Evolutionary conservation across 306 rosid species (phyloP).

Genomic region (Canavalia ensiformis): DNA sequence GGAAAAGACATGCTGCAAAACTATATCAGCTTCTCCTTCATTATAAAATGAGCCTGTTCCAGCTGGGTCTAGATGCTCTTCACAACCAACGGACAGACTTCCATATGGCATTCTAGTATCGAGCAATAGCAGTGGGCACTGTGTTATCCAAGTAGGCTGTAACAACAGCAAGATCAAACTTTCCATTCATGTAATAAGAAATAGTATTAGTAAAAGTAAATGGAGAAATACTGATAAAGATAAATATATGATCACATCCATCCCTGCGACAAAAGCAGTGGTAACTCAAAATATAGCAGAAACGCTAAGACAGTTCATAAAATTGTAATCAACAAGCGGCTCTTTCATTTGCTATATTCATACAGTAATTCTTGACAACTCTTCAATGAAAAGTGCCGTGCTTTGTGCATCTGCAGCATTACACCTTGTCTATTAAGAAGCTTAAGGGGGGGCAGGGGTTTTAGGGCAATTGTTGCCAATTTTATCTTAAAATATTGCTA

Average conservation of each 20-base stretch:
- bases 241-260: not conserved
- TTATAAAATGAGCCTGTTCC: slow-evolving; percentile 87
- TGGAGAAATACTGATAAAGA: slow-evolving; percentile 1
- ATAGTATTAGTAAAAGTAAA: slow-evolving; percentile 27
- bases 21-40: slow-evolving; percentile 89
- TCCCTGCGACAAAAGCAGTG: not conserved
- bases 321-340: slow-evolving; percentile 6
- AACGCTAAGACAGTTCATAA: slow-evolving; percentile 1
- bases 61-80: slow-evolving; percentile 83
- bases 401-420: slow-evolving; percentile 2
- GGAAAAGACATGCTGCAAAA: slow-evolving; percentile 75
- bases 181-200: slow-evolving; percentile 44
- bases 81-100: slow-evolving; percentile 81
- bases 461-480: slow-evolving; percentile 11
- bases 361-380: slow-evolving; percentile 15
- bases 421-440: slow-evolving; percentile 34
- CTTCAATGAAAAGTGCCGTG: not conserved
- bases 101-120: slow-evolving; percentile 91
- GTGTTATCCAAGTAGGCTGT: slow-evolving; percentile 89
- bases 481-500: slow-evolving; percentile 14
- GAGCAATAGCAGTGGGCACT: slow-evolving; percentile 82
- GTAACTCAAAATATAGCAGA: slow-evolving; percentile 12
- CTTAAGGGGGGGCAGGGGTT: not conserved
- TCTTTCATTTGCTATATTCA: slow-evolving; percentile 12
- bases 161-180: slow-evolving; percentile 45